A percentile compares a stretch with the other conserved stretches of the same genome.
Conservation (phyloP, 768 basidiomycete species). For the Xerocomellus amylosporus region DNA sequence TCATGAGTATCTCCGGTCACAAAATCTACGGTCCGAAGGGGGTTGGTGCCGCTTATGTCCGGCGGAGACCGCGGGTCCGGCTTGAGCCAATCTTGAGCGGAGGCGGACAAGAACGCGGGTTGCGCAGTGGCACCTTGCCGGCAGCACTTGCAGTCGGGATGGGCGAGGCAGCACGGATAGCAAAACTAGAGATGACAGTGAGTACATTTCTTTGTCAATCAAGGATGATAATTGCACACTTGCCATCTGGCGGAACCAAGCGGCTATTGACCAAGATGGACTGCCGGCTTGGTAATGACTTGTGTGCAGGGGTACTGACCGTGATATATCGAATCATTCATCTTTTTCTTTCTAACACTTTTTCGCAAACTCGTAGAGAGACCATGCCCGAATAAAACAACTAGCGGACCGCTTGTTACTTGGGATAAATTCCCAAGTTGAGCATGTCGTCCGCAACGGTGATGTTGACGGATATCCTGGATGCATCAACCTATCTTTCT, state of each 20-base stretch:
- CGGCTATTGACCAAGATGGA: constrained; percentile 31
- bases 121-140: constrained; percentile 92
- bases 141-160: constrained; percentile 86
- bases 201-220: constrained; percentile 39
- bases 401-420: constrained; percentile 80
- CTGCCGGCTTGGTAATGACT: constrained; percentile 60
- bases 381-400: constrained; percentile 68
- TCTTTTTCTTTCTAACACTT: neutral
- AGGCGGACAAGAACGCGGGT: constrained; percentile 94
- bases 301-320: constrained; percentile 96
- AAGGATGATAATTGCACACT: constrained; percentile 50
- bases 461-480: constrained; percentile 91
- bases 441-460: constrained; percentile 92
- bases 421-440: constrained; percentile 79
- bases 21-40: constrained; percentile 99
- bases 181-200: constrained; percentile 89
- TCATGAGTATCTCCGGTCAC: constrained; percentile 95
- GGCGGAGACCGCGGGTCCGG: constrained; percentile 87
- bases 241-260: constrained; percentile 39
- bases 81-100: constrained; percentile 94
- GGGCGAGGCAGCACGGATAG: constrained; percentile 92
- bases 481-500: constrained; percentile 92
- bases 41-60: constrained; percentile 90
- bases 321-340: neutral
- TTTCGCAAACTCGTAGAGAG: constrained; percentile 49